Base-by-base conservation (phyloP, 805 yeast species). In the Candida railenensis region DNA sequence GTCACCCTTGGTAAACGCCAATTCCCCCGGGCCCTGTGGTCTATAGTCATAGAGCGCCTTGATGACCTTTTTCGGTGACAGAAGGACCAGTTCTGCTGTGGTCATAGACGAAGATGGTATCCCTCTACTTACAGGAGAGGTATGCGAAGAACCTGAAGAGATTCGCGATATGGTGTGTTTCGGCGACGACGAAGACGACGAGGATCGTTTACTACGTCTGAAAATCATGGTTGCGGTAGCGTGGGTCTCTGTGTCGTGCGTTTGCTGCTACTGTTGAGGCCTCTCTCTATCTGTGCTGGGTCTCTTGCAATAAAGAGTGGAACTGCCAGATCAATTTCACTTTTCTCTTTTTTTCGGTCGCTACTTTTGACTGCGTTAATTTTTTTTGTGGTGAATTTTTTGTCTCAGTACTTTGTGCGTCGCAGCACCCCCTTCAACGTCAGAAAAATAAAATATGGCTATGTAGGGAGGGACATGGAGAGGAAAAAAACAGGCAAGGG, bases 21-120 rank as follows among this genome's bases (percentile, higher is more conserved):
- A 74, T 62, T 92, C 97, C 19, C 88, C 89, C 1, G 88, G 82
- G 12, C 87, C 85, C 55, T 85, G 91, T 1, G 96, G 86, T 37
- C 71, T 71, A 65, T 91, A 91, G 58, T 85, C 85, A 56, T 80
- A 82, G 15, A 85, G 67, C 0, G 98, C 97, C 51, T 82, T 83
- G 48, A 94, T 89, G 39, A 89, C 96, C 59, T 85, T 85, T 50
- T 82, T 85, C 3, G 96, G 96, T 3, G 88, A 80, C 49, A 72
- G 63, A 22, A 70, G 57, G 21, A 59, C 53, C 4, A 52, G 47
- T 25, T 53, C 64, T 15, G 49, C 44, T 20, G 56, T 25, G 21
- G 21, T 19, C 22, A 16, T 4, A 9, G 39, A 16, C 39, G 39
- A 15, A 4, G 39, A 4, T 15, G 33, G 34, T 22, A 39, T 15